Conservation (phyloP, 2,329 filamentous ascomycete genomes). For the Fusarium verrucosum region DNA sequence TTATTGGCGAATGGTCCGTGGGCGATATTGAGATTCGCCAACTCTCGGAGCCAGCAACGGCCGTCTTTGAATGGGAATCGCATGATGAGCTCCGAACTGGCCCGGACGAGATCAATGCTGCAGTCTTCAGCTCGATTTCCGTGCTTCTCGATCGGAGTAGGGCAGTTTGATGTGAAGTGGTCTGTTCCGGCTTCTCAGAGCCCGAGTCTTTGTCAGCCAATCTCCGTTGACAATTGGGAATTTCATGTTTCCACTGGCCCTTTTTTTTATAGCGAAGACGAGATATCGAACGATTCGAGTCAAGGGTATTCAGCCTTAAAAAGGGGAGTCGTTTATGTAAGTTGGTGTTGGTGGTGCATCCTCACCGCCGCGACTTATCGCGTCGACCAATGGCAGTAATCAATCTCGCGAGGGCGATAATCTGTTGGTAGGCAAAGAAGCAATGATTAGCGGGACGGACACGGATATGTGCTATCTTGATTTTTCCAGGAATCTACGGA, state of each 20-base stretch:
- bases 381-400: too few species aligned
- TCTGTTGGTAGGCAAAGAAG: neutral
- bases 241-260: conserved; percentile 14
- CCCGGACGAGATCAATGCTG: conserved; percentile 7
- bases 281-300: conserved; percentile 31
- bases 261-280: conserved; percentile 28
- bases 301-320: conserved; percentile 9
- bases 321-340: neutral
- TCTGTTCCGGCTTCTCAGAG: conserved; percentile 22
- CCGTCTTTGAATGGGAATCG: conserved; percentile 37
- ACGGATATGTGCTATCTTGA: too few species aligned
- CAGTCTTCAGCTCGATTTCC: neutral
- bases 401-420: neutral
- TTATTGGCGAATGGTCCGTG: conserved; percentile 21
- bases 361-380: too few species aligned
- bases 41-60: conserved; percentile 31
- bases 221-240: neutral
- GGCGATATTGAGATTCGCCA: conserved; percentile 20
- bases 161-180: conserved; percentile 11
- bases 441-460: neutral
- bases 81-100: conserved; percentile 41
- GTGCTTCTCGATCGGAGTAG: neutral
- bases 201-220: conserved; percentile 28
- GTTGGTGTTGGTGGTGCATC: too few species aligned
- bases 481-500: neutral